Base-by-base conservation (phyloP, 2,329 filamentous ascomycete species). In the Penicillium sclerotigenum region DNA sequence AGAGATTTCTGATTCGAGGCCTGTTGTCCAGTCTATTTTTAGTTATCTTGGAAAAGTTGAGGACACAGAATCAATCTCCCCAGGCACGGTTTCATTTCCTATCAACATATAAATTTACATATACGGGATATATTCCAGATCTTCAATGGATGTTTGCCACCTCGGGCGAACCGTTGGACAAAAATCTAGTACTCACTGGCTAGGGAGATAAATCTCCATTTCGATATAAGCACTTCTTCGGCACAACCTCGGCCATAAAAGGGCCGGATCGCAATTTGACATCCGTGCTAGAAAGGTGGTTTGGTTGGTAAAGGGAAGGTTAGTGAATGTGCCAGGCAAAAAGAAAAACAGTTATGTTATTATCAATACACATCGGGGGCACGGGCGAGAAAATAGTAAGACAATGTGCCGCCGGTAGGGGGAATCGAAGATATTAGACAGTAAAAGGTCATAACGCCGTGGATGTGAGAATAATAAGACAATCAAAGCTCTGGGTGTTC, bases 211-310 rank as follows among this genome's bases (percentile, higher is more conserved):
- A 37, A 59, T 49, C 52, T 64, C 59, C 52, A 42, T 31, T 24
- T 75, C 63, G 53, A 83, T 94, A 81, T 95, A 84, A 94, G 92
- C 91, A 96, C 91, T 91, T 96, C 91, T 96, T 92, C 90, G 91
- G 91, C 92, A 91, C 92, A 94, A 92, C 86, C 83, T 81, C 86
- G 91, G 90, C 88, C 90, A 96, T 87, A 77, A 65, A 72, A 70
- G 73, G 77, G 86, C 87, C 84, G 84, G 81, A 88, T 93, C 94
- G 92, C 86, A 97, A 96, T 96, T 96, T 96, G 91, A 97, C 91
- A 96, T 96, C 90, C 88, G 90, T 96, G 92, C 92, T 93, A 31
- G 34, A n/a, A n/a, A 24, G 13, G 1, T 4, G 5, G 16, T 5
- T 43, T 18, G 22, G 20, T 13, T 14, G 10, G 78, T 64, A 33